Evolutionary conservation across 345 rosid species (phyloP), one percentile per base, ranked within the genome.

Genomic region (Pseudoturritis turrita): DNA sequence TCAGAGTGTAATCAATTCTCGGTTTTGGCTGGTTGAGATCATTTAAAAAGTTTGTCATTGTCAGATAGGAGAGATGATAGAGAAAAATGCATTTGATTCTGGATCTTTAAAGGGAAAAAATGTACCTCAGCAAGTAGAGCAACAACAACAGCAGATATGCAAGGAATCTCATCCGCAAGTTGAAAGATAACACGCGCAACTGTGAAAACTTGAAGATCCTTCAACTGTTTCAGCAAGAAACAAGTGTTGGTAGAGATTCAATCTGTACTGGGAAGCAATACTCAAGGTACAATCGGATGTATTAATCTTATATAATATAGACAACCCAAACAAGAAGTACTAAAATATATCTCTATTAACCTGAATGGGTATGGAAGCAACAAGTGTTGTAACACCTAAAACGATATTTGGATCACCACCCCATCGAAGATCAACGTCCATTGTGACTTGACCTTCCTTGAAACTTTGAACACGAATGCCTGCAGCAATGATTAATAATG

Each of bases 281-380:
- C 47, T 29, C 63, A 53, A 12, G 56, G 62, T 19, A 31, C 14
- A 17, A 13, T 41, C 3, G 23, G n/a, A 53, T 18, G 26, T 7
- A 26, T 36, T 36, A 73, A 45, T 47, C 59, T 36, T 58, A 31
- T 23, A 45, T 5, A 17, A 10, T 4, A 50, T 4, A 50, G 39
- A 74, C 36, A 73, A 39, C 19, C 43, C 33, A 45, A 36, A 55
- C 31, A 62, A 53, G 31, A 39, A 23, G 37, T 51, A 23, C 23
- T 64, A 45, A 51, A 23, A 61, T 25, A 37, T 15, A 43, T 49
- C 25, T 70, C 53, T 15, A 56, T 28, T 70, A 79, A 90, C 99
- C 94, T 96, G 99, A 74, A 96, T 92, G 75, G 99, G 98, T 82
- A 96, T 87, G 51, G 98, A 92, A 80, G 97, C 99, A 77, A 96